phyloP scores from a whole-genome alignment of 2,329 filamentous ascomycete genomes.

The Neofusicoccum sp. region DNA sequence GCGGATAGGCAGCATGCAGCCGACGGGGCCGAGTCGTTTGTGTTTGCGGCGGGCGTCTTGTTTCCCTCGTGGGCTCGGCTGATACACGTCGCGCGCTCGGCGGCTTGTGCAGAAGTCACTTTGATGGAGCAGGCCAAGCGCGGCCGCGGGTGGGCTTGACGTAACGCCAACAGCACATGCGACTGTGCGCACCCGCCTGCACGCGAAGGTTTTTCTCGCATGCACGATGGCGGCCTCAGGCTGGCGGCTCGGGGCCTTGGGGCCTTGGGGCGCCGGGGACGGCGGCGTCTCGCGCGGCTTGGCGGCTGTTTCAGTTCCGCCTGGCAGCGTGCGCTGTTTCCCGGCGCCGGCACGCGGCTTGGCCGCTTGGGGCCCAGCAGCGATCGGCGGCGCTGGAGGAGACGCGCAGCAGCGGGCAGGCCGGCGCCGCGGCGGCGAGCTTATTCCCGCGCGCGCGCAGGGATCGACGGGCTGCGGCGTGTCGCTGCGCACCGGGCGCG shows the following conservation, averaged over 20 bases:
- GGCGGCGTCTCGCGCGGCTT: background rate
- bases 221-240: background rate
- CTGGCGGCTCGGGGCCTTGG: background rate
- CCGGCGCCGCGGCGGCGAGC: background rate
- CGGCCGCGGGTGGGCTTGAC: conserved; percentile 7
- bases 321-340: background rate
- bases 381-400: background rate
- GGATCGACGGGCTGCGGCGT: background rate
- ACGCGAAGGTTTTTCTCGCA: background rate
- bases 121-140: conserved; percentile 7
- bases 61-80: background rate
- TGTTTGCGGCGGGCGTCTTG: background rate
- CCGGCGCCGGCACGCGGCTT: background rate
- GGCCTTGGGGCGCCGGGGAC: background rate
- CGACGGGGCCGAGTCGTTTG: background rate
- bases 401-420: background rate
- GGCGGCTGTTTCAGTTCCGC: conserved; percentile 6
- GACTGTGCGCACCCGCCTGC: background rate
- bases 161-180: conserved; percentile 1
- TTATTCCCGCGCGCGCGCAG: background rate
- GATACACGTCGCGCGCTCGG: background rate
- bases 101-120: background rate
- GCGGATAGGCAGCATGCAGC: background rate
- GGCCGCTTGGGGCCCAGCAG: background rate
- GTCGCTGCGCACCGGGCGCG: background rate